These are phyloP conservation scores for Maudiozyma turicensis DNA, from an alignment of 805 yeast species.

Conservation along the genomic window DNA sequence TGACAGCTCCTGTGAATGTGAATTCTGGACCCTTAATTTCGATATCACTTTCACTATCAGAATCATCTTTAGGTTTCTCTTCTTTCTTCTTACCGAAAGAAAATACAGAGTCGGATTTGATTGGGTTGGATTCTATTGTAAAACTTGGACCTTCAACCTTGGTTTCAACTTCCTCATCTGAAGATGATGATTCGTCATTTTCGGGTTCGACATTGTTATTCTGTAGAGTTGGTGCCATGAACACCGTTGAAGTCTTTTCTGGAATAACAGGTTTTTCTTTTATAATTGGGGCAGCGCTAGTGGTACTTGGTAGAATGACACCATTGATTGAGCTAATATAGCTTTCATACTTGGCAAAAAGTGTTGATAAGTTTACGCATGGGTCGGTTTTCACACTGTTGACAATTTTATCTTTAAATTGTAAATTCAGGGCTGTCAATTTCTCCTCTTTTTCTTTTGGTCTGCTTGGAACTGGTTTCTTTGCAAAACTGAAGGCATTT, in stretches of 20 bases:
- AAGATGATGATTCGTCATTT: conserved; percentile 1
- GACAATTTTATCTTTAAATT: conserved; percentile 42
- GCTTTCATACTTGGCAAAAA: conserved; percentile 48
- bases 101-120: conserved; percentile 42
- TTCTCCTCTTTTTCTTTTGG: conserved; percentile 35
- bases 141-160: conserved; percentile 70
- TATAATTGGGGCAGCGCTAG: neutral
- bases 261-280: neutral
- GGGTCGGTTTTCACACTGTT: conserved; percentile 36
- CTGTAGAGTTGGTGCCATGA: neutral
- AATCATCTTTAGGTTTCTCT: conserved; percentile 17
- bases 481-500: conserved; percentile 12
- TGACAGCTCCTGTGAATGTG: conserved; percentile 28
- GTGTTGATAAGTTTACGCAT: conserved; percentile 44
- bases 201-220: neutral
- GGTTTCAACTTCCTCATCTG: conserved; percentile 41
- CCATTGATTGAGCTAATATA: conserved; percentile 28
- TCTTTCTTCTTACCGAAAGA: conserved; percentile 29
- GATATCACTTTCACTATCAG: conserved; percentile 27
- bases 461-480: conserved; percentile 16
- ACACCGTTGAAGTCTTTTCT: neutral
- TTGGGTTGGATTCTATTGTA: conserved; percentile 38
- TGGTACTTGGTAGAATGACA: conserved; percentile 18
- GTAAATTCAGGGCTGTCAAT: conserved; percentile 56
- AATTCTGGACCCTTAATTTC: conserved; percentile 34